Evolutionary conservation across 495 filamentous ascomycete species (phyloP), one percentile per base, ranked within the genome.

Genomic region (Lophium mytilinum): DNA sequence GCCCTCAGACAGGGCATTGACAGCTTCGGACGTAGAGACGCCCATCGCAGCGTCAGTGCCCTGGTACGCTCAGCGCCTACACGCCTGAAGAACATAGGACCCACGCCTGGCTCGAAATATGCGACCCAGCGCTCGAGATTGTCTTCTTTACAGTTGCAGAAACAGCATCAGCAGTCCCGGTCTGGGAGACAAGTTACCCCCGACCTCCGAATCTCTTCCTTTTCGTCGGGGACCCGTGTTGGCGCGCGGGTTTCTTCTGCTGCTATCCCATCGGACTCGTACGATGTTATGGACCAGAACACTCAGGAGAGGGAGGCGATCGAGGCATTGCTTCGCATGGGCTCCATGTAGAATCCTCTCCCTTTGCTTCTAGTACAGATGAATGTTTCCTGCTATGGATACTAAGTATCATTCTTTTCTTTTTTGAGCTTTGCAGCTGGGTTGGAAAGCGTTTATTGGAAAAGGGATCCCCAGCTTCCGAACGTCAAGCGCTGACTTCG

Each of bases 281-380:
- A 58, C 53, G 62, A 58, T 41, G 71, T 72, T 33, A 67, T 69
- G 55, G 72, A 75, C 56, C 68, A 70, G 45, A 56, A 66, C 62
- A 76, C 77, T 40, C 83, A 88, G 72, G 89, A 94, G 76, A 84
- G 87, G 67, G 88, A 89, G 67, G 89, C 89, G 37, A 81, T 90
- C 59, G 89, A 89, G 71, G 88, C 88, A 53, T 82, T 94, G 70
- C 76, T 94, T 64, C 82, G 83, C 72, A 81, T 94, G 71, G 87
- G 88, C 72, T 90, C 87, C 72, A 87, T 90, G 84, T 91, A 87
- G 40, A 30, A 61, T 15, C 48, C 52, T 37, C 36, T 18, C 54
- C 51, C 12, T 30, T 7, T 14, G 11, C 50, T 52, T 40, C 34
- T 52, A 2, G 4, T 50, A 4, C 18, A 4, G 24, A 30, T 30